Base-by-base conservation (phyloP, 2,329 filamentous ascomycete species). In the Trichoderma lentiforme region DNA sequence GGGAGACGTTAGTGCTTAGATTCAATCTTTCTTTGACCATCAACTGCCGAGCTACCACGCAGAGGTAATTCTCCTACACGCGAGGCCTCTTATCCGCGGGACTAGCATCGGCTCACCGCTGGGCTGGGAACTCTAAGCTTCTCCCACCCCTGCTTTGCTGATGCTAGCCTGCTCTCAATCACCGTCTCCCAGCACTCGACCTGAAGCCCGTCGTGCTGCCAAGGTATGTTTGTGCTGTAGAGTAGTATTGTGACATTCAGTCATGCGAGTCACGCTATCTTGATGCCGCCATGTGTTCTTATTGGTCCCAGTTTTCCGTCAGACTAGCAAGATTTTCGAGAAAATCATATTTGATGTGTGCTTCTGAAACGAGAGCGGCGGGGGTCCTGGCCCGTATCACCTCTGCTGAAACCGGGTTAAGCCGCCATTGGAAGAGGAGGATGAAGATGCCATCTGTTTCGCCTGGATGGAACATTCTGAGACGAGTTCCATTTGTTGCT, bases 21-120 rank as follows among this genome's bases (percentile, higher is more conserved):
- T 65, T 34, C 18, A 28, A 14, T 47, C 43, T 43, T 56, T 43
- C 24, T 47, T 60, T 39, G 65, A 30, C 24, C 47, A 32, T 34
- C 64, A 72, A 72, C 64, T 72, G 64, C 71, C 71, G 71, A 68
- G 57, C 51, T 21, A 63, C 58, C 39, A 66, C 47, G 47, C 57
- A 61, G 32, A 34, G 63, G 34, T 64, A 56, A 71, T 69, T 53
- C 63, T 68, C 63, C 47, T 53, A 62, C 70, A 63, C 64, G 71
- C 32, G 71, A 68, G 64, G 62, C 71, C 64, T 72, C 64, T 62
- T 43, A 43, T 61, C 64, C 64, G 65, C 64, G 57, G 60, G 57
- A 66, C 71, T 71, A 70, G 67, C 57, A 58, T 58, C 62, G 71
- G 66, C 62, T 72, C 71, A 72, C 71, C 71, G 71, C 71, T 70